Percentiles rank a stretch among this genome's conserved stretches.
These are phyloP conservation scores for Aureobasidium pullulans DNA, from an alignment of 2,329 filamentous ascomycete genomes.

Conservation along the genomic window DNA sequence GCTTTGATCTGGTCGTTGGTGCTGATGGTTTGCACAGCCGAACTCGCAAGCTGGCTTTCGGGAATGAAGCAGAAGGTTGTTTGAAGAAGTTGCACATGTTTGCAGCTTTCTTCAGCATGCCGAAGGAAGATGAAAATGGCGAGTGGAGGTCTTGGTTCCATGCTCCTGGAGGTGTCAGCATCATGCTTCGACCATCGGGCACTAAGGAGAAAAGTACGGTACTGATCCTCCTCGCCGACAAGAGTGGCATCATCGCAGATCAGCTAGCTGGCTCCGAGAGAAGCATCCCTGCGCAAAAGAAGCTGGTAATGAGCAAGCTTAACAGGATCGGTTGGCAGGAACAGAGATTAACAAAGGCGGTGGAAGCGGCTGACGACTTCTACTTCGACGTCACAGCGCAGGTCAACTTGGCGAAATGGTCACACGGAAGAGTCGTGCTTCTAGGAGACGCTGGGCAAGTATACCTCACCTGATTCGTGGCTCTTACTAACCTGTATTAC, in stretches of 20 bases:
- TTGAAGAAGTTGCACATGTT: conserved; percentile 23
- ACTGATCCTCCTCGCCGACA: conserved; percentile 21
- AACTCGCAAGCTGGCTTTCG: conserved; percentile 24
- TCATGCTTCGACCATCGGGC: conserved; percentile 26
- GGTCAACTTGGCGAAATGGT: conserved; percentile 26
- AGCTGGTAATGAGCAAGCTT: conserved; percentile 21
- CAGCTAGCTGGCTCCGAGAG: neutral
- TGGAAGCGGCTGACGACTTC: conserved; percentile 25
- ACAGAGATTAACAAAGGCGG: conserved; percentile 29
- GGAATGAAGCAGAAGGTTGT: conserved; percentile 17
- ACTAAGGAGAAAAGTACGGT: conserved; percentile 19
- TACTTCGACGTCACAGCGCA: conserved; percentile 23
- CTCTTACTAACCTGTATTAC: neutral
- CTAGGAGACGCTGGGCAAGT: conserved; percentile 21
- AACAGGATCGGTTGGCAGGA: conserved; percentile 25
- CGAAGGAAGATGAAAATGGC: conserved; percentile 19
- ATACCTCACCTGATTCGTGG: neutral
- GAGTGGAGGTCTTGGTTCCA: conserved; percentile 27
- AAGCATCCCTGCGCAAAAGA: conserved; percentile 19
- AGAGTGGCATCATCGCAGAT: conserved; percentile 14
- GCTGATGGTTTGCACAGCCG: conserved; percentile 26
- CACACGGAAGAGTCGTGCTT: conserved; percentile 24
- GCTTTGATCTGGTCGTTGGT: conserved; percentile 26
- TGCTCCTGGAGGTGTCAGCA: conserved; percentile 22
- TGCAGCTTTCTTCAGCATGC: conserved; percentile 27